Evolutionary conservation across 2,329 filamentous ascomycete genomes (phyloP), one percentile per base, ranked within the genome.

Genomic region (Pestalotiopsis sp.): DNA sequence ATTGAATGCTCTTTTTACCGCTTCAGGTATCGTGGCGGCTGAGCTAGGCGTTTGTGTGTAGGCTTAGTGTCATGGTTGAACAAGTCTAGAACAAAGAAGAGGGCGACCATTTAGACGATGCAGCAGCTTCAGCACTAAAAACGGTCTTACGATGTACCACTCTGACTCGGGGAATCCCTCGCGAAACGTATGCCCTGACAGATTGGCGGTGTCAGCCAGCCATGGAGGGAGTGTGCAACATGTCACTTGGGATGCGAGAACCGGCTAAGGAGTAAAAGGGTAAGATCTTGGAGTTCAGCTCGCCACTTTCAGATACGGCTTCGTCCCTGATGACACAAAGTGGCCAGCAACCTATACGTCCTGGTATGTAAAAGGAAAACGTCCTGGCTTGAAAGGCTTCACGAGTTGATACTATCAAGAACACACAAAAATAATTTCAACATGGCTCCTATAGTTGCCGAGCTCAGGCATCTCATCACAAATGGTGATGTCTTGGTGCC

Each of bases 401-500:
- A 14, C 12, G 41, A 45, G 3, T 17, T 45, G 41, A 4, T 45
- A 13, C 4, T 45, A 45, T 45, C 17, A 14, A 52, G n/a, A 23
- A 23, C 7, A 9, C 11, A 59, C 23, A 31, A 59, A 59, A 27
- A 1, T 14, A 1, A 27, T 0, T 2, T 12, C 23, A 20, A 12
- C 31, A 69, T 66, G 68, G 49, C 49, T 11, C 68, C 64, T 7
- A 59, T 57, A 12, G 20, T 66, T 6, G 23, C 13, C 31, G 41
- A 66, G 14, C 64, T 71, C 38, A 64, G 66, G 4, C 20, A 49
- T 6, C 27, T 41, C 9, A 68, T 71, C 13, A n/a, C 25, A 13
- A 11, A 31, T n/a, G 77, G 80, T 60, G 71, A 72, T 13, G 70
- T 82, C 25, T 71, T 81, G 12, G 72, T 78, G 2, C 78, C 80